Conservation (phyloP, 2,329 filamentous ascomycete species). For the Juglanconis sp. region DNA sequence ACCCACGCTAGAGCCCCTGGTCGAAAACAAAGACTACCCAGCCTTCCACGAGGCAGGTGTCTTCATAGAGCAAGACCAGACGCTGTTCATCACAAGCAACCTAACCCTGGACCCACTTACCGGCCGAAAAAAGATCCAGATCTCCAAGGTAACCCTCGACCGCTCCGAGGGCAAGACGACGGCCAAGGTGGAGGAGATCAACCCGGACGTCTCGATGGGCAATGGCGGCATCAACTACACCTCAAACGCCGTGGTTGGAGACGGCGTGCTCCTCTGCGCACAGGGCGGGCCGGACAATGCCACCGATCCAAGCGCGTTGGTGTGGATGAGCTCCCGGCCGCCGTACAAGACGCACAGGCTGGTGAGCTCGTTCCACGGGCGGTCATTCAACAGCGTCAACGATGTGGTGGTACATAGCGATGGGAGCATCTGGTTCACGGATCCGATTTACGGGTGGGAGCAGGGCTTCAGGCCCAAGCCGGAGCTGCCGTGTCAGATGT, state of each 20-base stretch:
- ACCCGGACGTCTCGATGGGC: conserved; percentile 36
- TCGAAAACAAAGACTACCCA: conserved; percentile 36
- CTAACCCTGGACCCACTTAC: conserved; percentile 23
- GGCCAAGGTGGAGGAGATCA: conserved; percentile 29
- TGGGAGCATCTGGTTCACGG: conserved; percentile 48
- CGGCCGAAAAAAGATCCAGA: conserved; percentile 26
- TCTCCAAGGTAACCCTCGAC: conserved; percentile 26
- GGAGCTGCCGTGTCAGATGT: conserved; percentile 44
- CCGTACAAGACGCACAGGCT: conserved; percentile 29
- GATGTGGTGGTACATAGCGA: conserved; percentile 43
- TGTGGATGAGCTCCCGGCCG: conserved; percentile 29
- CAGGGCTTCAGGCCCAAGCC: conserved; percentile 44
- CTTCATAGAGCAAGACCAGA: conserved; percentile 5
- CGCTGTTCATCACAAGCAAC: conserved; percentile 33
- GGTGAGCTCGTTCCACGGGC: conserved; percentile 38
- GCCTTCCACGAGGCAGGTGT: conserved; percentile 47
- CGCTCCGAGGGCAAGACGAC: conserved; percentile 7
- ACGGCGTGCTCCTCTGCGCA: conserved; percentile 40
- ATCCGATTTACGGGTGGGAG: conserved; percentile 45
- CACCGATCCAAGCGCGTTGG: conserved; percentile 26
- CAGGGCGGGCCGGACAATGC: conserved; percentile 30
- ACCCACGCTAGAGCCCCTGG: conserved; percentile 34
- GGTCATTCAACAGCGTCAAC: conserved; percentile 47
- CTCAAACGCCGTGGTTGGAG: conserved; percentile 15
- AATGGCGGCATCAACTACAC: conserved; percentile 49